Percentiles rank a stretch among this genome's conserved stretches.
phyloP scores from a whole-genome alignment of 1,284 basidiomycete genomes.

The Polyporus tsugae region DNA sequence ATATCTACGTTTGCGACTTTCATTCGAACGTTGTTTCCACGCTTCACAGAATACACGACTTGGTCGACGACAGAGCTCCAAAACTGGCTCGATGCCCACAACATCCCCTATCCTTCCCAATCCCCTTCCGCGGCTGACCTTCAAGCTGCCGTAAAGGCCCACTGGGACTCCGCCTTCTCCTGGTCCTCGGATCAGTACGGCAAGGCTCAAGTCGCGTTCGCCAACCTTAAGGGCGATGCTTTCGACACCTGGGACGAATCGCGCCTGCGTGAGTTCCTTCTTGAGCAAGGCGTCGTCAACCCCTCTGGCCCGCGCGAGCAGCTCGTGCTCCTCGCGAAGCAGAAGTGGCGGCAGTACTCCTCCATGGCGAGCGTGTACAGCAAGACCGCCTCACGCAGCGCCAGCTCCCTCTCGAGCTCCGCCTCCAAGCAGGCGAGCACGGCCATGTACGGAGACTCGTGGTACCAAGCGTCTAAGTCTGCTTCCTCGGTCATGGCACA shows the following conservation, averaged over 20 bases:
- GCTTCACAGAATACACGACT: conserved; percentile 28
- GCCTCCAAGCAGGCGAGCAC: conserved; percentile 55
- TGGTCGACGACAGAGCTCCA: conserved; percentile 56
- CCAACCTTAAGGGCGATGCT: conserved; percentile 53
- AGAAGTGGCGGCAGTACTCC: conserved; percentile 68
- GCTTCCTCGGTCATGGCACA: conserved; percentile 45
- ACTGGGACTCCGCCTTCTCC: conserved; percentile 51
- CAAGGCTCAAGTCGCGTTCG: conserved; percentile 53
- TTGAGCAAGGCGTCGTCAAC: conserved; percentile 86
- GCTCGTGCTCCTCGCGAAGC: conserved; percentile 80
- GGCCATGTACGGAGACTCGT: conserved; percentile 64
- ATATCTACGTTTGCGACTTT: not conserved
- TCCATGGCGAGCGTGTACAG: conserved; percentile 48
- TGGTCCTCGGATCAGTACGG: conserved; percentile 79
- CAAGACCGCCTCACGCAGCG: conserved; percentile 34
- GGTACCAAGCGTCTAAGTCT: conserved; percentile 56
- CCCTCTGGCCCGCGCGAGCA: conserved; percentile 84
- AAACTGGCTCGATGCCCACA: conserved; percentile 77
- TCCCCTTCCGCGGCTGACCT: conserved; percentile 51
- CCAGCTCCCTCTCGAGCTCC: conserved; percentile 52
- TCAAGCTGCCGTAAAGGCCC: conserved; percentile 32
- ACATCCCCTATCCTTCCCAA: conserved; percentile 54
- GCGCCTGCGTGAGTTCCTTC: conserved; percentile 81
- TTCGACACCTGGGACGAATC: conserved; percentile 87
- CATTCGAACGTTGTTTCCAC: not conserved